phyloP scores from a whole-genome alignment of 805 yeast species.

The Priceomyces carsonii region DNA sequence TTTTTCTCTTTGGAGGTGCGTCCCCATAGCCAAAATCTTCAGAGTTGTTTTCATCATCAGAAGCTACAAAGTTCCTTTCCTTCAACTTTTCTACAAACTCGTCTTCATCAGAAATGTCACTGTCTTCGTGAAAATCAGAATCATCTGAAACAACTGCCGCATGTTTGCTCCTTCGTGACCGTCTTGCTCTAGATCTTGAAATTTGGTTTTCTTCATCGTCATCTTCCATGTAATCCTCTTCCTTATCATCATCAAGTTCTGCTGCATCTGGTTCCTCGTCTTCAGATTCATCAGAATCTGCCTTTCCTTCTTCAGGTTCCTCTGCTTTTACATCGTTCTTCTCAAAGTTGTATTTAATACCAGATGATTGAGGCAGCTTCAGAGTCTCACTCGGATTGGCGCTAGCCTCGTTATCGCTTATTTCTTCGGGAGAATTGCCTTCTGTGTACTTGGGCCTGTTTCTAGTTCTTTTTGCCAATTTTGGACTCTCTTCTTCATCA shows the following conservation, averaged over 20 bases:
- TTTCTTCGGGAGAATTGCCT: slow-evolving; percentile 2
- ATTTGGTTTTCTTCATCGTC: slow-evolving; percentile 19
- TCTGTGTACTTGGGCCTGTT: slow-evolving; percentile 21
- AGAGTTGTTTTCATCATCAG: slow-evolving; percentile 33
- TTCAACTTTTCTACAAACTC: slow-evolving; percentile 31
- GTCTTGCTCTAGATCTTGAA: slow-evolving; percentile 9
- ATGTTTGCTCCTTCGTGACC: slow-evolving; percentile 9
- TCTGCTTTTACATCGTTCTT: not conserved
- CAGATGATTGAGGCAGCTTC: too few species aligned
- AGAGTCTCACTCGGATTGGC: too few species aligned
- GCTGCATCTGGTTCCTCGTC: slow-evolving; percentile 13
- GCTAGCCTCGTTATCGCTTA: not conserved
- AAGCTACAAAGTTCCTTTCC: slow-evolving; percentile 36
- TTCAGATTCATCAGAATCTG: slow-evolving; percentile 8
- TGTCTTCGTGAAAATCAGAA: slow-evolving; percentile 20
- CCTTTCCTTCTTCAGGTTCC: slow-evolving; percentile 5
- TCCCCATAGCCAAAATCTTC: slow-evolving; percentile 22
- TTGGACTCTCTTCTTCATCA: too few species aligned
- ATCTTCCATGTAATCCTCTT: slow-evolving; percentile 16
- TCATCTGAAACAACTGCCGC: slow-evolving; percentile 19
- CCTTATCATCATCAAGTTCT: slow-evolving; percentile 14
- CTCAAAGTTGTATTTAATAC: slow-evolving; percentile 3
- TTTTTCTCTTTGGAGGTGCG: slow-evolving; percentile 10
- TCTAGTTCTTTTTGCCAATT: slow-evolving; percentile 8
- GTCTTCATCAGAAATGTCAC: slow-evolving; percentile 18